These are phyloP conservation scores for Yamadazyma oceani DNA, from an alignment of 1,139 yeast species.

Conservation along the genomic window DNA sequence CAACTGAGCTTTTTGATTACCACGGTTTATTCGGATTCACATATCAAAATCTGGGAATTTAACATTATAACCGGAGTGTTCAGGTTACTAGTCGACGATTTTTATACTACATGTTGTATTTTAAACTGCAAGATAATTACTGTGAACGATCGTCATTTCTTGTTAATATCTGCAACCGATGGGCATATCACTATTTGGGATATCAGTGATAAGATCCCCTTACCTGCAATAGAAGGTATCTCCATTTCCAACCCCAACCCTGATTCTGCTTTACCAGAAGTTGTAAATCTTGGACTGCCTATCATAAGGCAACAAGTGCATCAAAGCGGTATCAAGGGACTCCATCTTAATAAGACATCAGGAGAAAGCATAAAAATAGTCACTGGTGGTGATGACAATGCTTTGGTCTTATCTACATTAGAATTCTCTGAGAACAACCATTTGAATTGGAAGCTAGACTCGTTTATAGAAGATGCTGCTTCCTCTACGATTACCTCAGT, in stretches of 20 bases:
- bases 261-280: no score
- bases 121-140: conserved; percentile 55
- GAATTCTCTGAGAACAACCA: conserved; percentile 15
- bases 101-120: conserved; percentile 74
- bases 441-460: conserved; percentile 22
- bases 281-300: conserved; percentile 27
- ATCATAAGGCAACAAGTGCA: conserved; percentile 58
- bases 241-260: no score
- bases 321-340: conserved; percentile 78
- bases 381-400: conserved; percentile 95
- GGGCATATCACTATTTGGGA: conserved; percentile 72
- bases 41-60: conserved; percentile 65
- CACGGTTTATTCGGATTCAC: conserved; percentile 84
- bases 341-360: conserved; percentile 15
- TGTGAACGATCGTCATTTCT: conserved; percentile 24
- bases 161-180: conserved; percentile 75
- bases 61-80: conserved; percentile 37
- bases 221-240: neutral
- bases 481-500: conserved; percentile 83
- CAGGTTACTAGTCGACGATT: conserved; percentile 42
- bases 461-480: conserved; percentile 60
- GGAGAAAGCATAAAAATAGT: conserved; percentile 35
- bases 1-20: conserved; percentile 51
- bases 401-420: conserved; percentile 51
- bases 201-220: conserved; percentile 20